These are phyloP conservation scores for Aspergillus pseudotamarii DNA, from an alignment of 2,329 filamentous ascomycete species.

Conservation along the genomic window DNA sequence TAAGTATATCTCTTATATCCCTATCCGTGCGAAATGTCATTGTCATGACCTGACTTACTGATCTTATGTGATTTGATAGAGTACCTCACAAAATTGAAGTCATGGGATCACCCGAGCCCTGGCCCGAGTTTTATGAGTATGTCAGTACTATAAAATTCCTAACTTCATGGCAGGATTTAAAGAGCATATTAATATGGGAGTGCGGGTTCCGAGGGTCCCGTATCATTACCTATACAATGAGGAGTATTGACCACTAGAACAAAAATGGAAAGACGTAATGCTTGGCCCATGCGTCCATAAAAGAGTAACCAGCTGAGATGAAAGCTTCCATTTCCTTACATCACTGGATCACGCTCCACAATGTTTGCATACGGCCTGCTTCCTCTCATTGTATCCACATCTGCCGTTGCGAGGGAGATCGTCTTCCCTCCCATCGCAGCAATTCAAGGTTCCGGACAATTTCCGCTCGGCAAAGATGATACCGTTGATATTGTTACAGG, in stretches of 20 bases:
- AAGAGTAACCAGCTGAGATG: neutral
- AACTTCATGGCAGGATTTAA: neutral
- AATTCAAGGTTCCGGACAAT: constrained; percentile 20
- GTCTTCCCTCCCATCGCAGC: constrained; percentile 31
- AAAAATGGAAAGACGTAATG: neutral
- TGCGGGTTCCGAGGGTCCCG: neutral
- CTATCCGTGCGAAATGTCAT: neutral
- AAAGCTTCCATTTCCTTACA: neutral
- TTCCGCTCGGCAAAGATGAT: constrained; percentile 26
- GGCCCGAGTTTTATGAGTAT: neutral
- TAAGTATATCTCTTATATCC: neutral
- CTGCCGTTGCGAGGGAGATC: constrained; percentile 25
- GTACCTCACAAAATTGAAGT: neutral
- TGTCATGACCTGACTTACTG: neutral
- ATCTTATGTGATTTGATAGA: neutral
- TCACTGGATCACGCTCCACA: no score
- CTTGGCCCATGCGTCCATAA: neutral
- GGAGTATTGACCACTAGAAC: neutral
- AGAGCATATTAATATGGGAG: neutral
- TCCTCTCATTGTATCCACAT: neutral
- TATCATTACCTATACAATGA: neutral
- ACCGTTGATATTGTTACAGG: constrained; percentile 46
- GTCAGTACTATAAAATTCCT: neutral
- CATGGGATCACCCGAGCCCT: neutral
- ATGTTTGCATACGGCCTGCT: neutral